Conservation (phyloP, 805 yeast species). For the Candida chilensis region DNA sequence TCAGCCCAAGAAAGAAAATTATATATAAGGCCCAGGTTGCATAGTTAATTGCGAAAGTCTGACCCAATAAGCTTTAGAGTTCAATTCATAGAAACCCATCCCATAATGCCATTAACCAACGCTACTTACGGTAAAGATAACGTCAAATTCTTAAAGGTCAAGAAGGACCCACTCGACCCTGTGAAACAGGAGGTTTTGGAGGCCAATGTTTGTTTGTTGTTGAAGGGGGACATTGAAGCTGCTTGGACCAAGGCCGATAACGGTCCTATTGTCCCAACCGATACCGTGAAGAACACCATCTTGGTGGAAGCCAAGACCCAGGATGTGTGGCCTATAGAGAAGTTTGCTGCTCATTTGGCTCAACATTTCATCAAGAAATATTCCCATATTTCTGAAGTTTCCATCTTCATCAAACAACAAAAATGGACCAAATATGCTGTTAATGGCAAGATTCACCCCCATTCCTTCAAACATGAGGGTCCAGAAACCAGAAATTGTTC, state of each 20-base stretch:
- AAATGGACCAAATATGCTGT: conserved; percentile 76
- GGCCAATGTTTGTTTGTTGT: conserved; percentile 68
- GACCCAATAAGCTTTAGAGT: no score
- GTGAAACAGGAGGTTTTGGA: conserved; percentile 75
- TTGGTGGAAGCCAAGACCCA: conserved; percentile 73
- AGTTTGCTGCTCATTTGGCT: conserved; percentile 79
- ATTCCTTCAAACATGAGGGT: conserved; percentile 81
- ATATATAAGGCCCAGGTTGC: no score
- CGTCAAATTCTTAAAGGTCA: conserved; percentile 86
- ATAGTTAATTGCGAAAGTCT: no score
- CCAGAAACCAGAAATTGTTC: conserved; percentile 65
- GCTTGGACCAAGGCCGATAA: conserved; percentile 88
- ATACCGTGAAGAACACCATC: conserved; percentile 85
- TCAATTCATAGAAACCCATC: no score
- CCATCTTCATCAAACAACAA: conserved; percentile 58
- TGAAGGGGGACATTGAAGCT: conserved; percentile 70
- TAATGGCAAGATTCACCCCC: conserved; percentile 69
- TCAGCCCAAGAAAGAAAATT: no score
- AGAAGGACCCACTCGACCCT: conserved; percentile 67
- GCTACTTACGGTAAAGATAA: conserved; percentile 89
- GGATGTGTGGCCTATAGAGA: conserved; percentile 87
- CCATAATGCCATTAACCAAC: no score
- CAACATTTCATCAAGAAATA: conserved; percentile 75
- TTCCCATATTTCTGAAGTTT: conserved; percentile 65
- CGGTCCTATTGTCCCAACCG: conserved; percentile 86